phyloP scores from a whole-genome alignment of 495 filamentous ascomycete genomes.

The Aspergillus ellipticus region DNA sequence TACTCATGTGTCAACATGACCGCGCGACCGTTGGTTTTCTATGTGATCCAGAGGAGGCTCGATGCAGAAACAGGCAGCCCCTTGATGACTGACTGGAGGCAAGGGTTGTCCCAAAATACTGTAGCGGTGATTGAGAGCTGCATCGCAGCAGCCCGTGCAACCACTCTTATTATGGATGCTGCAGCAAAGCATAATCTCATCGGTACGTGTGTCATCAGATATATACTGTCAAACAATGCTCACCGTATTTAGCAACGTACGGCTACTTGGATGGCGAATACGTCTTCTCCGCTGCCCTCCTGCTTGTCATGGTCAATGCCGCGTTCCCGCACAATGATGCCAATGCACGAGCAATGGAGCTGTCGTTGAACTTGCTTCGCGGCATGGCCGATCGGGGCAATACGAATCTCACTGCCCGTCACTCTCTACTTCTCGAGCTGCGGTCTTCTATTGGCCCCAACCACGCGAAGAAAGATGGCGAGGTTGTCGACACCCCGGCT shows the following conservation, averaged over 20 bases:
- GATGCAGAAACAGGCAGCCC: slow-evolving; percentile 23
- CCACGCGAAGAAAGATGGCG: background rate
- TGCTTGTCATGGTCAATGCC: slow-evolving; percentile 49
- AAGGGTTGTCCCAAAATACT: slow-evolving; percentile 37
- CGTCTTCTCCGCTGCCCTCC: slow-evolving; percentile 44
- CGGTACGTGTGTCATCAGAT: slow-evolving; percentile 17
- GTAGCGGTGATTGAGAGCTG: slow-evolving; percentile 47
- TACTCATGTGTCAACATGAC: slow-evolving; percentile 53
- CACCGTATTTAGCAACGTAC: slow-evolving; percentile 36
- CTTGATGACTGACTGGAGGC: slow-evolving; percentile 36
- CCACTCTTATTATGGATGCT: slow-evolving; percentile 44
- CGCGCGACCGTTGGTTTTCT: slow-evolving; percentile 44
- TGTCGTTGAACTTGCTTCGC: slow-evolving; percentile 36
- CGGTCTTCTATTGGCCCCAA: slow-evolving; percentile 27
- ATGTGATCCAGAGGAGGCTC: slow-evolving; percentile 45
- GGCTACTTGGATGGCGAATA: slow-evolving; percentile 51
- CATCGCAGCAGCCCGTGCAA: slow-evolving; percentile 43
- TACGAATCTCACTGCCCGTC: slow-evolving; percentile 39
- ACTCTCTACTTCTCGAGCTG: slow-evolving; percentile 37
- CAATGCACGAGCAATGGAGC: slow-evolving; percentile 40
- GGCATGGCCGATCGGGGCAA: slow-evolving; percentile 48
- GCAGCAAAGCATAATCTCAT: slow-evolving; percentile 42
- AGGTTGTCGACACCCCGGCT: slow-evolving; percentile 1
- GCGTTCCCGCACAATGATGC: slow-evolving; percentile 40
- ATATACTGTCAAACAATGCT: background rate